Conservation (phyloP, 2,329 filamentous ascomycete species). For the Alternaria sp. region DNA sequence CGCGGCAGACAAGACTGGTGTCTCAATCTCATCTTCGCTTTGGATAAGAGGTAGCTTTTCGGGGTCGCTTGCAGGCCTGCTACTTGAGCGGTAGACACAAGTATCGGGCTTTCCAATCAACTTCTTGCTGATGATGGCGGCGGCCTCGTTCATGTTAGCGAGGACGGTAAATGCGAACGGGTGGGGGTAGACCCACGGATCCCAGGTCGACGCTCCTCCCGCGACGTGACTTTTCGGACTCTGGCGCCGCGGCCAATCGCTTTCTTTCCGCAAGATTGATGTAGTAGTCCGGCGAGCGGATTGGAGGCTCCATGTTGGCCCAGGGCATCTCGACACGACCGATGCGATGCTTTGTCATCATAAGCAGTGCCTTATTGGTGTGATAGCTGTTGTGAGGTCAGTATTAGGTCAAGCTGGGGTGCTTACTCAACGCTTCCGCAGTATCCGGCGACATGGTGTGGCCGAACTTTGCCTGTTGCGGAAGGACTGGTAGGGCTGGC, state of each 20-base stretch:
- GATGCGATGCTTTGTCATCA: conserved; percentile 67
- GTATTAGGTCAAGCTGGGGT: conserved; percentile 23
- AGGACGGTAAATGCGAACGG: conserved; percentile 1
- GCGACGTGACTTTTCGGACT: conserved; percentile 17
- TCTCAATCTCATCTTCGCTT: conserved; percentile 11
- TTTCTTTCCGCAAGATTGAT: conserved; percentile 27
- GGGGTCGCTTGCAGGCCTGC: conserved; percentile 18
- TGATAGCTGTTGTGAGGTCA: conserved; percentile 60
- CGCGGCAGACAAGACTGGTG: conserved; percentile 2
- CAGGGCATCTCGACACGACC: conserved; percentile 63
- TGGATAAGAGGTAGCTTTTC: conserved; percentile 30
- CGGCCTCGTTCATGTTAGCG: conserved; percentile 34
- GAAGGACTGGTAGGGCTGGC: conserved; percentile 3
- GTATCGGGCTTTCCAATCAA: conserved; percentile 23
- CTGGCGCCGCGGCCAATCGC: conserved; percentile 3
- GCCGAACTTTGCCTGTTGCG: conserved; percentile 10
- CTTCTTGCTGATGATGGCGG: conserved; percentile 35
- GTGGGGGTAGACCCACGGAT: conserved; percentile 30
- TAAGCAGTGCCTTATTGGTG: conserved; percentile 58
- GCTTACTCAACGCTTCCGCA: conserved; percentile 16
- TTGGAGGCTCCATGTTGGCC: conserved; percentile 66
- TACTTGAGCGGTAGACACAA: conserved; percentile 29
- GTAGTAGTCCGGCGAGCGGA: conserved; percentile 57
- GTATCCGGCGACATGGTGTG: conserved; percentile 8
- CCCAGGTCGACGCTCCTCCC: conserved; percentile 36